These are phyloP conservation scores for Starmerella asiatica DNA, from an alignment of 805 yeast species.

Conservation along the genomic window DNA sequence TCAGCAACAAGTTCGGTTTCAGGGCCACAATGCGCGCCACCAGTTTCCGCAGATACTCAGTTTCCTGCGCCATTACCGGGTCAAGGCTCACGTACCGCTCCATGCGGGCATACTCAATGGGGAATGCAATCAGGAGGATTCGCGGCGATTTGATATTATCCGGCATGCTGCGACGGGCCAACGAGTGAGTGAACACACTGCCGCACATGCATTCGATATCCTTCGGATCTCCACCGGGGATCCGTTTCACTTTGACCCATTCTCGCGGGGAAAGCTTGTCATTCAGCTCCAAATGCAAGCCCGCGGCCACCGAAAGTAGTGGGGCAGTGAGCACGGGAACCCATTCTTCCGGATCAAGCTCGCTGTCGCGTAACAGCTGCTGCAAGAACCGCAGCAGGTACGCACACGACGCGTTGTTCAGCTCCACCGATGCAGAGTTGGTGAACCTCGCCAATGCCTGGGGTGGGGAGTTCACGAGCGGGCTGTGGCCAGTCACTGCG, in stretches of 20 bases:
- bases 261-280: conserved; percentile 77
- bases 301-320: conserved; percentile 42
- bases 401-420: conserved; percentile 25
- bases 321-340: conserved; percentile 36
- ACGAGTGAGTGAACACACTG: conserved; percentile 64
- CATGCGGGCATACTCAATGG: conserved; percentile 67
- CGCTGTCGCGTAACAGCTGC: conserved; percentile 25
- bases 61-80: conserved; percentile 75
- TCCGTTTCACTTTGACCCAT: conserved; percentile 72
- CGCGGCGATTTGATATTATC: conserved; percentile 49
- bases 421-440: conserved; percentile 19
- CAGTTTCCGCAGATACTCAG: conserved; percentile 66
- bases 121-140: conserved; percentile 73
- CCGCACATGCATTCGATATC: conserved; percentile 62
- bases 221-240: conserved; percentile 57
- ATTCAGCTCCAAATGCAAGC: conserved; percentile 45
- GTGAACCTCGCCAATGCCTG: conserved; percentile 13
- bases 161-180: conserved; percentile 74
- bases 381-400: conserved; percentile 24
- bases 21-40: conserved; percentile 66
- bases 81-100: conserved; percentile 72
- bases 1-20: conserved; percentile 64
- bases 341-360: conserved; percentile 45
- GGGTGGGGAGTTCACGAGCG: neutral
- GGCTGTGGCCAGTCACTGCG: no score